These are phyloP conservation scores for Durotheca rogersii DNA, from an alignment of 495 filamentous ascomycete genomes.

Conservation along the genomic window DNA sequence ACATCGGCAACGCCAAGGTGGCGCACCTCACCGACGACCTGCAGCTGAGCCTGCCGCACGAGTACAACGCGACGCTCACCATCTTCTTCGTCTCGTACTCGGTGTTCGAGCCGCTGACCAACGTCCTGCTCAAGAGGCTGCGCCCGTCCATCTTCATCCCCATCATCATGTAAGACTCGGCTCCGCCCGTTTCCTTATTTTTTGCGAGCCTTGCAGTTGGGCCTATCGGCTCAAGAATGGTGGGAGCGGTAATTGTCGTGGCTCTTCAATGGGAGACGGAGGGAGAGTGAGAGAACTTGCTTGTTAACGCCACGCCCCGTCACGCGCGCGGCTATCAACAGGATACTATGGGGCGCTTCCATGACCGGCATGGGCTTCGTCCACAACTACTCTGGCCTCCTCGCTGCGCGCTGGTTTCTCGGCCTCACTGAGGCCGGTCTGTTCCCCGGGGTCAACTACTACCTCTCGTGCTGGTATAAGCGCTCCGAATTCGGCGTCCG, in stretches of 20 bases:
- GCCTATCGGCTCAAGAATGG: too few species aligned
- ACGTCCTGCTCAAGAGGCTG: slow-evolving; percentile 77
- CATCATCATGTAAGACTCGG: slow-evolving; percentile 72
- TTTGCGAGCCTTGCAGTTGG: too few species aligned
- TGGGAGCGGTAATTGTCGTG: slow-evolving; percentile 6
- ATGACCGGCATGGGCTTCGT: slow-evolving; percentile 87
- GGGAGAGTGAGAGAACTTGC: too few species aligned
- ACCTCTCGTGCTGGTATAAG: slow-evolving; percentile 84
- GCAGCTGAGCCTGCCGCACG: slow-evolving; percentile 34
- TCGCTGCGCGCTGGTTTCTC: slow-evolving; percentile 83
- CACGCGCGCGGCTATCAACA: too few species aligned
- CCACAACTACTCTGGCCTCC: slow-evolving; percentile 72
- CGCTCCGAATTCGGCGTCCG: slow-evolving; percentile 73
- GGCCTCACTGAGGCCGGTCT: slow-evolving; percentile 82
- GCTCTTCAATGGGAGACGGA: too few species aligned
- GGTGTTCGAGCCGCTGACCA: slow-evolving; percentile 82
- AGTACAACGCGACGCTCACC: slow-evolving; percentile 76
- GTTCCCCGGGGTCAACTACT: slow-evolving; percentile 86
- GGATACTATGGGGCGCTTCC: slow-evolving; percentile 66
- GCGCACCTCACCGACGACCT: slow-evolving; percentile 68
- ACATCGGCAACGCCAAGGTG: slow-evolving; percentile 88
- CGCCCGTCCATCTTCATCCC: slow-evolving; percentile 59
- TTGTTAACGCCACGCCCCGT: too few species aligned
- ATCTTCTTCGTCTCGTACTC: slow-evolving; percentile 95
- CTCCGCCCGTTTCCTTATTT: too few species aligned